phyloP scores from a whole-genome alignment of 2,329 filamentous ascomycete species.

The Teratosphaeria pseudoeucalypti region DNA sequence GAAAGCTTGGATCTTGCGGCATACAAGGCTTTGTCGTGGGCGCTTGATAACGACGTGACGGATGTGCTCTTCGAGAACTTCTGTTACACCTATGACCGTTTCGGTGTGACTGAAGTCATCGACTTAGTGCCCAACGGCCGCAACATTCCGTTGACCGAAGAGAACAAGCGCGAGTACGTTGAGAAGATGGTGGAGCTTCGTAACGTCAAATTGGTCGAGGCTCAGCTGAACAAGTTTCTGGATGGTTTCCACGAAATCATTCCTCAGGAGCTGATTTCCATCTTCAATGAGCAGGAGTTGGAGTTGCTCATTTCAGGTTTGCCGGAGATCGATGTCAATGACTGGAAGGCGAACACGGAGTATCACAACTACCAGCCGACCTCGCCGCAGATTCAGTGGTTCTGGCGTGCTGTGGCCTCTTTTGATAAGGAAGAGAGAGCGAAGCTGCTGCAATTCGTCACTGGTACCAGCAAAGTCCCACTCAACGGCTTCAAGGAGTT shows the following conservation, averaged over 20 bases:
- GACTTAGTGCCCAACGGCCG: conserved; percentile 81
- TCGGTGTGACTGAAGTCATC: conserved; percentile 77
- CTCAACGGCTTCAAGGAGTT: conserved; percentile 98
- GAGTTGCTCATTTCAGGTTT: conserved; percentile 93
- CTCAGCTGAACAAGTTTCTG: conserved; percentile 80
- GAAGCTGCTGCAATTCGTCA: conserved; percentile 95
- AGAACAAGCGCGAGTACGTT: conserved; percentile 98
- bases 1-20: conserved; percentile 97
- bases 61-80: conserved; percentile 97
- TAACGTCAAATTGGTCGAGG: conserved; percentile 80
- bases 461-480: conserved; percentile 94
- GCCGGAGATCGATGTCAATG: conserved; percentile 93
- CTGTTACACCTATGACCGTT: conserved; percentile 85
- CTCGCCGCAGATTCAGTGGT: conserved; percentile 97
- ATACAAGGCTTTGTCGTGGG: conserved; percentile 97
- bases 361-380: conserved; percentile 96
- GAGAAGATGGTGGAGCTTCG: conserved; percentile 90
- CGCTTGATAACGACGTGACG: conserved; percentile 96
- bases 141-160: conserved; percentile 87
- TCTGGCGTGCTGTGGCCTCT: conserved; percentile 93
- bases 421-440: conserved; percentile 99
- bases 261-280: conserved; percentile 82
- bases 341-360: conserved; percentile 98
- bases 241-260: conserved; percentile 95
- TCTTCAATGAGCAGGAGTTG: conserved; percentile 97